Evolutionary conservation across 2,329 filamentous ascomycete species (phyloP), one percentile per base, ranked within the genome.

Genomic region (Penicillium sp.): DNA sequence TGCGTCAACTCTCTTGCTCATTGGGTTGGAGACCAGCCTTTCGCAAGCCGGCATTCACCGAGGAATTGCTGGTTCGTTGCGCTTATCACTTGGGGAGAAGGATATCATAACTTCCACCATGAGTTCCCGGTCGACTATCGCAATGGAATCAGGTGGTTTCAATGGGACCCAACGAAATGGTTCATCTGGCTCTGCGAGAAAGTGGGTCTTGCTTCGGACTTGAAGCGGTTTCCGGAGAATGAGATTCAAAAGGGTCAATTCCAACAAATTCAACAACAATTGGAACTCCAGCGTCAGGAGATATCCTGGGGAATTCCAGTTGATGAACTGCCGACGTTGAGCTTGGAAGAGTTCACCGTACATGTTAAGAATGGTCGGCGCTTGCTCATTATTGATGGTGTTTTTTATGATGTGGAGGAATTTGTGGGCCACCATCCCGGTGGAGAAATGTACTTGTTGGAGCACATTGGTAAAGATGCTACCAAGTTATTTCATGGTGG

Each of bases 91-190:
- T 85, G 92, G 20, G 89, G 89, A 38, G 89, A 90, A 74, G 89
- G 89, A 33, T 92, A 92, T 76, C 89, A 92, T 81, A 92, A 92
- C 80, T 92, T 92, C 80, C 89, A 92, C 75, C 89, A 92, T 79
- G 89, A 92, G 74, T 92, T 92, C 74, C 89, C 89, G 41, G 90
- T 88, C 13, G 89, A 92, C 72, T 92, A 92, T 81, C 88, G 89
- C 69, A 92, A 92, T 70, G 89, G 88, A 53, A 91, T 92, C 63
- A 79, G 89, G 74, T 92, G 89, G 88, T 86, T 83, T 75, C 89
- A 92, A 73, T 92, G 92, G 67, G 89, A 92, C 70, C 89, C 89
- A 43, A 94, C 89, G 67, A 92, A 92, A 77, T 92, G 89, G 88
- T 81, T 76, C 67, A 92, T 92, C 77, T 88, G 84, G 44, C 22